Base-by-base conservation (phyloP, 2,329 filamentous ascomycete species). In the Clonostachys rhizophaga region DNA sequence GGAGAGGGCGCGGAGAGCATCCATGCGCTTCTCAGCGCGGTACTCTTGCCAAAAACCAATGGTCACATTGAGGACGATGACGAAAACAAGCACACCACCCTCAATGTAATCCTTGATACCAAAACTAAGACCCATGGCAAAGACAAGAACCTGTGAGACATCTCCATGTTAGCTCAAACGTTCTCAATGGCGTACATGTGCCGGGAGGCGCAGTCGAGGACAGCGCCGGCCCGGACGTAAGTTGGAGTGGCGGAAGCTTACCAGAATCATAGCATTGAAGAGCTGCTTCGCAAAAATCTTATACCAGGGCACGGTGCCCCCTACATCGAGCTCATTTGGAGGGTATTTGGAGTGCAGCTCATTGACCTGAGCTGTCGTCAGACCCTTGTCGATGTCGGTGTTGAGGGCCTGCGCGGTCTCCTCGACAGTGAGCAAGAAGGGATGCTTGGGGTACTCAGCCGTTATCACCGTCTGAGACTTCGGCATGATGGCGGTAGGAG, bases 181-280 rank as follows among this genome's bases (percentile, higher is more conserved):
- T n/a, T 10, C 37, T 18, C 3, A 1, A 4, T 14, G 8, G 7
- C n/a, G 37, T 40, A 6, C n/a, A 40, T n/a, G 37, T 40, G n/a
- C 17, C 17, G 36, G 14, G 36, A 40, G 36, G 36, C 36, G 36
- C 14, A 17, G 14, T 12, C 36, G 24, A 30, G 1, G 37, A n/a
- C 4, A 34, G 9, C 6, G 13, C 9, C 44, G 49, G 35, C 33
- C 30, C 13, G n/a, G 7, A 12, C 7, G 17, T 18, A 40, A 13
- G 37, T 40, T 40, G 14, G 11, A 14, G 20, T 17, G 10, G 24
- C 24, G 36, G 36, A 18, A 20, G 45, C 18, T n/a, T 35, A 5
- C 80, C 57, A 90, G 66, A 48, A 87, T 86, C 87, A 90, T 89
- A 49, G 87, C 86, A 71, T 91, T 91, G 60, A 83, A 79, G 18